Conservation (phyloP, 2,329 filamentous ascomycete genomes). For the Ceratocystis harringtonii region DNA sequence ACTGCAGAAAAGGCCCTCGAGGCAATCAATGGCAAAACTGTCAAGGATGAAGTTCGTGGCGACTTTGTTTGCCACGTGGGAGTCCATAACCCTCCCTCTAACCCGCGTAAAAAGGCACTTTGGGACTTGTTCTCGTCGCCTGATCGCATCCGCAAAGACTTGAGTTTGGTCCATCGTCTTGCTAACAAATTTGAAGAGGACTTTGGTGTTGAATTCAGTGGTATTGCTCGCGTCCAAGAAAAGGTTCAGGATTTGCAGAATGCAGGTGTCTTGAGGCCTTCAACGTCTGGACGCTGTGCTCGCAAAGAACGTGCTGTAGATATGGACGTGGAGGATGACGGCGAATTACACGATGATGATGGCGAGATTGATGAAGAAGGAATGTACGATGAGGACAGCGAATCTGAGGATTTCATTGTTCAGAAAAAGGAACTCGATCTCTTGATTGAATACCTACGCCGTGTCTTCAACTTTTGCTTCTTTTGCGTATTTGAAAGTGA, state of each 20-base stretch:
- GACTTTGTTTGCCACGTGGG: conserved; percentile 97
- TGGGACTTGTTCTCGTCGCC: conserved; percentile 95
- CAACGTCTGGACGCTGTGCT: conserved; percentile 41
- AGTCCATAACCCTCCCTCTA: conserved; percentile 75
- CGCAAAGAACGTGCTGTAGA: conserved; percentile 37
- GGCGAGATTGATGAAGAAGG: conserved; percentile 62
- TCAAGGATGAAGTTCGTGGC: conserved; percentile 81
- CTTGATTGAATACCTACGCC: conserved; percentile 86
- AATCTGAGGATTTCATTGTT: conserved; percentile 74
- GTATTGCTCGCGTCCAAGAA: conserved; percentile 66
- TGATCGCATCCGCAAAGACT: conserved; percentile 81
- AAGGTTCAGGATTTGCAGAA: conserved; percentile 67
- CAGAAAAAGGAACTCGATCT: conserved; percentile 97
- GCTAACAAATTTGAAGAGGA: conserved; percentile 75
- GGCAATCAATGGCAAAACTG: conserved; percentile 94
- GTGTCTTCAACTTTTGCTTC: conserved; percentile 98
- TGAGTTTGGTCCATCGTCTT: conserved; percentile 67
- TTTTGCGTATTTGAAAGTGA: conserved; percentile 99
- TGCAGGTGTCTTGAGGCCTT: conserved; percentile 61
- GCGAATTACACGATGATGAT: conserved; percentile 56
- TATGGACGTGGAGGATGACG: conserved; percentile 37
- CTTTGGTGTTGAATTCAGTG: conserved; percentile 62
- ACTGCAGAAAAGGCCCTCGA: conserved; percentile 78
- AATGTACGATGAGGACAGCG: conserved; percentile 64
- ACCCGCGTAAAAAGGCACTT: conserved; percentile 82